Evolutionary conservation across 2,329 filamentous ascomycete genomes (phyloP), one percentile per base, ranked within the genome.

Genomic region (Leptographium wingfieldii): DNA sequence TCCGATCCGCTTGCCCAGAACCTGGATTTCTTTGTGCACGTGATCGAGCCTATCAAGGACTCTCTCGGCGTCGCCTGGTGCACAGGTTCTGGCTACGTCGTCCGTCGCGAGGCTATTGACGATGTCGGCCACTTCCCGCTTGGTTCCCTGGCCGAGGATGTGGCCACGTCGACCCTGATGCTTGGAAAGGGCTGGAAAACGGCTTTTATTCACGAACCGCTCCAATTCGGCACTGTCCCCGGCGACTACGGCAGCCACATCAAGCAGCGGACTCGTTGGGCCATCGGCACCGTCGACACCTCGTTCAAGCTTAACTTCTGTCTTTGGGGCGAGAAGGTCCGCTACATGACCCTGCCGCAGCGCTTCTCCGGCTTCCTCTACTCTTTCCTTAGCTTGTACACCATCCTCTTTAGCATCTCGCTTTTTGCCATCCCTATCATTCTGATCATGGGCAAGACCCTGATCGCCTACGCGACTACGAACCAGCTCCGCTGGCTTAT

Each of bases 121-220:
- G 74, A 79, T 25, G 84, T 86, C 62, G 83, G 81, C 65, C 80
- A 82, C 64, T 85, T 83, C 63, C 83, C 82, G 0, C 74, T 80
- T 1, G 80, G 77, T 16, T 83, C 80, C 5, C 70, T 85, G 9
- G 78, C 80, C 5, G 83, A 86, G 67, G 83, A 86, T 66, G 77
- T 82, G 2, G 78, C 76, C 56, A 83, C 79, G 3, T 84, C 81
- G 6, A 80, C 77, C 1, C 70, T 81, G 35, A 77, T 86, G 67
- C 76, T 84, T 1, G 81, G 80, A 2, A 75, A 73, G 61, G 83
- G 83, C 52, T 86, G 83, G 83, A 80, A 78, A 66, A 84, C 81
- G 2, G 81, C 79, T 0, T 85, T 79, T 64, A 70, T 83, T 35
- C 79, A 82, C 63, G 82, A 85, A 65, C 74, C 77, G 5, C 72